phyloP scores from a whole-genome alignment of 2,329 filamentous ascomycete genomes.

The Cytospora schulzeri region DNA sequence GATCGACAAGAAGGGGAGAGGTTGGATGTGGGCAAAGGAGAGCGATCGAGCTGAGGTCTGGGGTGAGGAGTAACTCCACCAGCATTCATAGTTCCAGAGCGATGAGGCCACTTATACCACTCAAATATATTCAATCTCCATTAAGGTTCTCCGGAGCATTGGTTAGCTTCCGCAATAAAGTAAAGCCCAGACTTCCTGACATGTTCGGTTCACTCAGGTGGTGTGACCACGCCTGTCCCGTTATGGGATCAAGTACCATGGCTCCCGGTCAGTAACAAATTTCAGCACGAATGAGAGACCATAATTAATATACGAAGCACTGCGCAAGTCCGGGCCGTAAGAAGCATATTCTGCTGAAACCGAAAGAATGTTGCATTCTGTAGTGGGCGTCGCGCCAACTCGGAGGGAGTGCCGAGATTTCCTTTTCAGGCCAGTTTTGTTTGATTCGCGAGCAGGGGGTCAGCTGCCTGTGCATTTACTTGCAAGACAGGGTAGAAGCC shows the following conservation, averaged over 20 bases:
- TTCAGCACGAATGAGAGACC: constrained; percentile 4
- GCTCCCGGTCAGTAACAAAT: constrained; percentile 3
- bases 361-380: neutral
- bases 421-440: constrained; percentile 20
- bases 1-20: neutral
- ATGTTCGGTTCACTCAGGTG: neutral
- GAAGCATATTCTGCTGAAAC: neutral
- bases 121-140: neutral
- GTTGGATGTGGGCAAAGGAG: neutral
- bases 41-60: neutral
- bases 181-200: constrained; percentile 5
- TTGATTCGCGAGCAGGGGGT: neutral
- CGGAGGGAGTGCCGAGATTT: constrained; percentile 26
- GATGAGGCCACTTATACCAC: constrained; percentile 11
- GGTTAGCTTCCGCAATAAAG: constrained; percentile 12
- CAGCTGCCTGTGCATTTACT: neutral
- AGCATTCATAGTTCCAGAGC: neutral
- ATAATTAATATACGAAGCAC: neutral
- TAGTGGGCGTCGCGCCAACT: constrained; percentile 7
- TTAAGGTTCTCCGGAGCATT: neutral
- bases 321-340: constrained; percentile 6
- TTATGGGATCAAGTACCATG: neutral
- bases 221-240: constrained; percentile 6
- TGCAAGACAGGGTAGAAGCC: neutral
- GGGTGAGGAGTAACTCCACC: neutral